Evolutionary conservation across 2,329 filamentous ascomycete genomes (phyloP), one percentile per base, ranked within the genome.

Genomic region (Didymella keratinophila): DNA sequence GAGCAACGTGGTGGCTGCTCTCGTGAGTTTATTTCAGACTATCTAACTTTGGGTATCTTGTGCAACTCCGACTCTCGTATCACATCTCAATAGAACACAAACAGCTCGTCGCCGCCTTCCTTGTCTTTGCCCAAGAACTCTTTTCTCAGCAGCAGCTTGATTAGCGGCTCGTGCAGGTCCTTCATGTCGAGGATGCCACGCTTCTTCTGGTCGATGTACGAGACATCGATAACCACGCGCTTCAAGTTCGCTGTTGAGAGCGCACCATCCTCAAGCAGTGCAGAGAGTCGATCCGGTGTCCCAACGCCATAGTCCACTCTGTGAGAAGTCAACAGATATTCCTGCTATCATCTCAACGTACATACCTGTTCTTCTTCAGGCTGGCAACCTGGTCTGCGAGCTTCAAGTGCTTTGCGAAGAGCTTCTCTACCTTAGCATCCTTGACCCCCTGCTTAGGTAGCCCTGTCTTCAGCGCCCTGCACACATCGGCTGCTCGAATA

Each of bases 391-490:
- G 91, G 69, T 98, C 94, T 52, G 91, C 86, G 11, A 99, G 79
- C 79, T 99, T 99, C 81, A 99, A 96, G 76, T 99, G 95, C 78
- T 99, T 99, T 30, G 95, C 94, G 77, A 99, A 99, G 73, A 99
- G 82, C 77, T 99, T 99, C 2, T 91, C 90, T 1, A 99, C 88
- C 44, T 86, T 84, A 48, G 85, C 87, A 9, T 92, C 87, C 75
- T 95, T 92, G 51, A 75, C 56, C 21, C 73, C 74, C 49, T 75
- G 67, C 47, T 72, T 72, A 5, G 74, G 71, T 11, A 76, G 62
- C 6, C 72, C 74, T 10, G 84, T 88, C 73, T 93, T 91, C 68
- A 95, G 94, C 64, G 88, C 87, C 46, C 92, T 86, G 63, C 96
- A 81, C 4, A 97, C 79, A 71, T 98, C 91, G 16, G 94, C 93